A percentile compares a stretch with the other conserved stretches of the same genome.
Evolutionary conservation across 306 rosid species (phyloP).

Genomic region (Cicer judaicum): DNA sequence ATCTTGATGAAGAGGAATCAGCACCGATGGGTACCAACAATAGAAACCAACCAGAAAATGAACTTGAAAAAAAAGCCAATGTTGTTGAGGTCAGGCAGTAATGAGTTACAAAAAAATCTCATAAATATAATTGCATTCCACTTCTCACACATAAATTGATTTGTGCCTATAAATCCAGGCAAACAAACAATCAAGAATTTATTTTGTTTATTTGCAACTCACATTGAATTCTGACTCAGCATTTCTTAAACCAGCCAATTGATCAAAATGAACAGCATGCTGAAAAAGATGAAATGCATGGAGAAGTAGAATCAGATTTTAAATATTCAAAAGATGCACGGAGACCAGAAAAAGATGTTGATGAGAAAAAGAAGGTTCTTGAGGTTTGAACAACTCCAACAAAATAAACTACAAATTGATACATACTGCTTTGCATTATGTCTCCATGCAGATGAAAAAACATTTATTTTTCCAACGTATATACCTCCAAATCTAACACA

Average conservation of each 20-base stretch:
- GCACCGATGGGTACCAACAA: no score
- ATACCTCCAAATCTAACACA: background rate
- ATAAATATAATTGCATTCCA: background rate
- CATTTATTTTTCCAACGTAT: constrained; percentile 3
- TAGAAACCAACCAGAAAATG: constrained; percentile 6
- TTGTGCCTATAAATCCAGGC: background rate
- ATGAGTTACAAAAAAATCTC: background rate
- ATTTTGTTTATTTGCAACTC: background rate
- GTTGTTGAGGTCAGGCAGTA: constrained; percentile 11
- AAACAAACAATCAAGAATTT: background rate
- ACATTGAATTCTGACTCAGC: background rate
- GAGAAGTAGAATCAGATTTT: constrained; percentile 20
- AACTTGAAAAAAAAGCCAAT: background rate
- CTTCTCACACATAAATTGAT: background rate
- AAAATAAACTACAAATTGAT: constrained; percentile 1
- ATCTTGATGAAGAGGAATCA: constrained; percentile 7
- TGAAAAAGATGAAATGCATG: constrained; percentile 29
- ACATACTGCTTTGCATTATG: background rate
- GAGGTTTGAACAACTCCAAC: constrained; percentile 36
- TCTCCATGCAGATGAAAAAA: background rate
- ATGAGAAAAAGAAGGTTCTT: background rate
- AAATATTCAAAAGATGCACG: no score
- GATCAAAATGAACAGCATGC: background rate
- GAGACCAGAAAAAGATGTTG: constrained; percentile 35
- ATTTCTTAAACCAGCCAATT: constrained; percentile 1